These are phyloP conservation scores for Chlamydomonas asymmetrica DNA, from an alignment of 139 green algal species.

Conservation along the genomic window DNA sequence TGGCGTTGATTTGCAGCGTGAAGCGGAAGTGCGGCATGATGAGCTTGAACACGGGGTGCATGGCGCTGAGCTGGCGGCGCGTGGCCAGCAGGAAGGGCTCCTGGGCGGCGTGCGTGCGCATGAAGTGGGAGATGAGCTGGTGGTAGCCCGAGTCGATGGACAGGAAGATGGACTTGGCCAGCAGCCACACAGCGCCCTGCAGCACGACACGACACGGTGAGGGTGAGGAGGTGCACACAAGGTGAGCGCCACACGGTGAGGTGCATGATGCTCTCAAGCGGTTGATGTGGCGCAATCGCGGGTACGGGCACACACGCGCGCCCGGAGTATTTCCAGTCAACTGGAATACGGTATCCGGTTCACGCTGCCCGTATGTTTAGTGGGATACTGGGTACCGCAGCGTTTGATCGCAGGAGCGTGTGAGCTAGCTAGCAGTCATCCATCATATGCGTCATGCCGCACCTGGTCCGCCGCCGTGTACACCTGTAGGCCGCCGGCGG, in stretches of 20 bases:
- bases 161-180: conserved; percentile 46
- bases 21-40: conserved; percentile 59
- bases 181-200: conserved; percentile 37
- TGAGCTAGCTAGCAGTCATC: no score
- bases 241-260: neutral
- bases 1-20: conserved; percentile 60
- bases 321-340: no score
- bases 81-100: conserved; percentile 57
- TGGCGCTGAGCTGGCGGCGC: conserved; percentile 36
- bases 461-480: neutral
- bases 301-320: no score
- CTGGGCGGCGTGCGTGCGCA: conserved; percentile 40
- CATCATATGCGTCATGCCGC: neutral
- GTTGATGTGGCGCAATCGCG: no score
- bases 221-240: neutral
- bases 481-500: no score
- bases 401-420: no score
- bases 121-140: conserved; percentile 54
- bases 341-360: no score
- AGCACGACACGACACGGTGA: no score
- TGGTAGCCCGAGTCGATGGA: conserved; percentile 41
- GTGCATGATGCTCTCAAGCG: no score
- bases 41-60: conserved; percentile 56
- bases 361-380: conserved; percentile 9
- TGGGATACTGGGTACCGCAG: no score